These are phyloP conservation scores for Lasiodiplodia sp. DNA, from an alignment of 2,329 filamentous ascomycete species.

Conservation along the genomic window DNA sequence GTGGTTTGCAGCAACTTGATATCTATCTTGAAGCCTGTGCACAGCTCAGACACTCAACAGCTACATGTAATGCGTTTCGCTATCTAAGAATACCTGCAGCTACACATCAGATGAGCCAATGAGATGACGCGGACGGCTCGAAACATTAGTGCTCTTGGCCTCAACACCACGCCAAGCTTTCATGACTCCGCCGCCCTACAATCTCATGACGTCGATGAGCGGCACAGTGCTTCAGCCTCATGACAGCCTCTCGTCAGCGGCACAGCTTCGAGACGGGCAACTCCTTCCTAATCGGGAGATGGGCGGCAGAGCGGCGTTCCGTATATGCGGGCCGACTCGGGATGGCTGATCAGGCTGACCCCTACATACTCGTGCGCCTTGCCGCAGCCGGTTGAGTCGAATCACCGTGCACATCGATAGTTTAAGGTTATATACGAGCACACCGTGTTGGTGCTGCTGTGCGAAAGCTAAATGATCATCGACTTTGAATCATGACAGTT, in stretches of 20 bases:
- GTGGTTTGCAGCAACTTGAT: no score
- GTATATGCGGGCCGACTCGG: slow-evolving; percentile 4
- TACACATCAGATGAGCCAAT: not conserved
- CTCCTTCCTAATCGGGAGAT: not conserved
- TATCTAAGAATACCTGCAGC: not conserved
- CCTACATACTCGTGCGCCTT: not conserved
- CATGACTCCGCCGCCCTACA: not conserved
- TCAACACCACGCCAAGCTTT: slow-evolving; percentile 3
- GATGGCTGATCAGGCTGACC: not conserved
- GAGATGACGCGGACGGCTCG: not conserved
- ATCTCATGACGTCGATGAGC: no score
- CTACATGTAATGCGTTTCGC: not conserved
- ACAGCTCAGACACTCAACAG: not conserved
- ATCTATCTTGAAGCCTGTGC: not conserved
- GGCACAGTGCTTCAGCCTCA: not conserved
- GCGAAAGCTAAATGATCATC: no score
- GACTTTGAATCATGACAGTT: no score
- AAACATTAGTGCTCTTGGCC: slow-evolving; percentile 12
- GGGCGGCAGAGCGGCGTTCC: slow-evolving; percentile 6
- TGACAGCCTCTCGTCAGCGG: not conserved
- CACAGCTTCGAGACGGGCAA: not conserved
- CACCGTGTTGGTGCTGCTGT: no score
- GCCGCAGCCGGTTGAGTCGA: not conserved
- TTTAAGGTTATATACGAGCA: no score
- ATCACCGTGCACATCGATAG: no score